Base-by-base conservation (phyloP, 495 filamentous ascomycete genomes). In the Aspergillus funiculosus region DNA sequence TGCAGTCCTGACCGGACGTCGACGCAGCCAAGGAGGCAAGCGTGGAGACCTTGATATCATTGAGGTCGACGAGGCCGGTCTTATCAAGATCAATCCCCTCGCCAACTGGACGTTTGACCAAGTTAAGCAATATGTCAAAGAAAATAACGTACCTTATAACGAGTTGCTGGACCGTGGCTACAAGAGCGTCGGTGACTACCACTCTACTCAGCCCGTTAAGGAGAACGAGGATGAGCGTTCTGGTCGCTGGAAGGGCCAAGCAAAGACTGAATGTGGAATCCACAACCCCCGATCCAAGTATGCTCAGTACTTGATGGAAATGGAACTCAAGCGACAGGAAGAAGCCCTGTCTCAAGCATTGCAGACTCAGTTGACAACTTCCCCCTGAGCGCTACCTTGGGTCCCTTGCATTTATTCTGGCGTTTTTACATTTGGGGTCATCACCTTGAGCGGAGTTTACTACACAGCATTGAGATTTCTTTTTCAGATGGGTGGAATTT, bases 31-130 rank as follows among this genome's bases (percentile, higher is more conserved):
- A 68, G 94, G 94, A 46, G 94, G 88, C 53, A 87, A 94, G 74
- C 83, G 92, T 31, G 89, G 89, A 36, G 80, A 83, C 53, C 78
- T 98, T 34, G 81, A 85, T 53, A 82, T 98, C 62, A 77, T 98
- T 52, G 92, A 97, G 62, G 75, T 96, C 9, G 89, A 95, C 59
- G 90, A 95, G 43, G 83, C 85, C 36, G 90, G 90, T 30, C 73
- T 97, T 39, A 79, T 97, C 78, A 98, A 98, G 73, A 81, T 98
- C 76, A 98, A 98, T 71, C 94, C 92, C n/a, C 74, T 98, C 31
- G 90, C 89, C 53, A 94, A 94, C 74, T 98, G 92, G 92, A 74
- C 80, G 29, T 97, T 97, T 67, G 67, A 80, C 43, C 85, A 96
- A 61, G 92, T 98, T 34, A 80, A 87, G 66, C 75, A 76, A 25